These are phyloP conservation scores for Fabrea salina DNA, from an alignment of 169 alveolate genomes.

Conservation along the genomic window DNA sequence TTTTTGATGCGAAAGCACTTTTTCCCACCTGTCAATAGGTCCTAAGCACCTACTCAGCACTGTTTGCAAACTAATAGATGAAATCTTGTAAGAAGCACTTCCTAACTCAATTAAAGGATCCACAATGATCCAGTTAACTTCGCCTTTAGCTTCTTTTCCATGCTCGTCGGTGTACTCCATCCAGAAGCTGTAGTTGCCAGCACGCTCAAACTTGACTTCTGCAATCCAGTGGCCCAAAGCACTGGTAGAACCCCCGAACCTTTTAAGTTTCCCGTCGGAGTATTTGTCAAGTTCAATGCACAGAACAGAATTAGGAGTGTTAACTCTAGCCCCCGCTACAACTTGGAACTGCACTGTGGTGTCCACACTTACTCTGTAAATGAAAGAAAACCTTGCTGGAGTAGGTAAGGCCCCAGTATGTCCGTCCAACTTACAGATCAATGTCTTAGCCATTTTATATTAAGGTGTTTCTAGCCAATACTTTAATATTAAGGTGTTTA, in stretches of 20 bases:
- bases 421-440: conserved; percentile 1
- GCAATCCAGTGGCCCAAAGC: background rate
- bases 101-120: background rate
- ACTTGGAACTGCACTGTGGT: background rate
- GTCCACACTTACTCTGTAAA: background rate
- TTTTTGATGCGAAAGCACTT: conserved; percentile 60
- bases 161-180: background rate
- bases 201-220: background rate
- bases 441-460: too few relatives aligned
- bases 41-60: conserved; percentile 87
- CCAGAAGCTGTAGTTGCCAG: background rate
- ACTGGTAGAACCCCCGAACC: background rate
- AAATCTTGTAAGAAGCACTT: background rate
- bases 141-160: background rate
- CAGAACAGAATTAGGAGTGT: background rate
- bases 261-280: background rate
- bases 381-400: background rate
- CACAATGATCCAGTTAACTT: background rate
- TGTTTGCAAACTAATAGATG: conserved; percentile 72
- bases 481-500: too few relatives aligned
- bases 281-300: background rate
- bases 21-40: conserved; percentile 71
- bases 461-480: too few relatives aligned
- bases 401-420: background rate
- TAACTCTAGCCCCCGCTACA: background rate